phyloP scores from a whole-genome alignment of 495 filamentous ascomycete species.

The Podospora bellae-mahoneyi region DNA sequence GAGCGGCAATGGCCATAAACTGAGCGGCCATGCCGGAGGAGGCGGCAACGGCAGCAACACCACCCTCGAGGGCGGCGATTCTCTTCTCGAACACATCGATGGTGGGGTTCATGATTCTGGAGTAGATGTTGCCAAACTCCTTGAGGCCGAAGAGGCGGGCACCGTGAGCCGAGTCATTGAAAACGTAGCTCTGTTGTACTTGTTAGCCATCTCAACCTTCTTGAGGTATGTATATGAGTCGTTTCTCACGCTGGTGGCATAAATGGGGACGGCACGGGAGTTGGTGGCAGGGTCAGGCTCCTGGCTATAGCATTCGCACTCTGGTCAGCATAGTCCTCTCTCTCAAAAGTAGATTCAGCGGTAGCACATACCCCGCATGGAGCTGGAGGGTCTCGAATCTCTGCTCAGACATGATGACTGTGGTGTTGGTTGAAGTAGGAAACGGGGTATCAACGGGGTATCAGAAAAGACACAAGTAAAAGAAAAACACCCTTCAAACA shows the following conservation, averaged over 20 bases:
- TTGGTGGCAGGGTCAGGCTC: conserved; percentile 83
- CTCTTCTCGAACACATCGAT: conserved; percentile 98
- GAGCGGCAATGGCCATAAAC: conserved; percentile 84
- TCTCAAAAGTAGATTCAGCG: not conserved
- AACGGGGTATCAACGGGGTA: conserved; percentile 16
- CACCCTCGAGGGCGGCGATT: conserved; percentile 92
- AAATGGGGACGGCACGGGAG: conserved; percentile 90
- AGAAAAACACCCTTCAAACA: not conserved
- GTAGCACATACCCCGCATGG: conserved; percentile 74
- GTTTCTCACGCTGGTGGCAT: conserved; percentile 74
- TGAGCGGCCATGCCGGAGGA: conserved; percentile 92
- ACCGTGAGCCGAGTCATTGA: conserved; percentile 97
- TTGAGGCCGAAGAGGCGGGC: conserved; percentile 96
- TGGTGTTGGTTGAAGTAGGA: not conserved
- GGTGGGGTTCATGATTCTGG: conserved; percentile 97
- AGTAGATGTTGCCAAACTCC: conserved; percentile 98
- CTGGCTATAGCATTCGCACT: conserved; percentile 54
- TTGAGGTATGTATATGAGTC: not conserved
- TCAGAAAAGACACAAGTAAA: not conserved
- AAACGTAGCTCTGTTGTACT: conserved; percentile 67
- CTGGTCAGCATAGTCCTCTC: conserved; percentile 14
- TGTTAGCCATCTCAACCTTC: conserved; percentile 11
- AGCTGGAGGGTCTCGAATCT: conserved; percentile 94
- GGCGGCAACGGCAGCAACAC: conserved; percentile 83
- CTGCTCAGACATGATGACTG: conserved; percentile 36